Evolutionary conservation across 2,329 filamentous ascomycete species (phyloP).

Genomic region (Tolypocladium ophioglossoides): DNA sequence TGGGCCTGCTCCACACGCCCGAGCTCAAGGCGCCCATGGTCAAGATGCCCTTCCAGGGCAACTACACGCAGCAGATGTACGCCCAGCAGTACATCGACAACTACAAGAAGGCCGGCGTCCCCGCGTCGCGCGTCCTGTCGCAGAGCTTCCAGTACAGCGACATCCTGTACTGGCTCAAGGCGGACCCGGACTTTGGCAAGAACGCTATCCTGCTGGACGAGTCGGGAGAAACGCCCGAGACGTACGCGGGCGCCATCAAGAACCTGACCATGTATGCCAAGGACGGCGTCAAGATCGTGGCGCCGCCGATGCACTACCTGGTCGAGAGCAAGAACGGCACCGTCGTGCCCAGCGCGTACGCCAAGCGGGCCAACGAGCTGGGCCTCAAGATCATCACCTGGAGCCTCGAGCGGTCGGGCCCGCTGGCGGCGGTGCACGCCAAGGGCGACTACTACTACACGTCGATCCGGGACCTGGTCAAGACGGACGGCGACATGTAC

Average conservation of each 20-base stretch:
- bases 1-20: constrained; percentile 53
- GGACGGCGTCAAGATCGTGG: constrained; percentile 50
- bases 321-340: constrained; percentile 39
- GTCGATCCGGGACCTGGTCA: constrained; percentile 41
- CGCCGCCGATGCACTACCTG: constrained; percentile 53
- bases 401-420: constrained; percentile 57
- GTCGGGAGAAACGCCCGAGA: constrained; percentile 41
- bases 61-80: constrained; percentile 55
- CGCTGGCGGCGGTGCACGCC: constrained; percentile 37
- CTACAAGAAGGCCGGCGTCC: constrained; percentile 42
- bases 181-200: constrained; percentile 47
- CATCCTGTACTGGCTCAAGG: constrained; percentile 55
- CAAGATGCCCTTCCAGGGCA: constrained; percentile 55
- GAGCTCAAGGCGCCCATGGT: constrained; percentile 59
- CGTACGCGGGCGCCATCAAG: constrained; percentile 41
- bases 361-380: constrained; percentile 45
- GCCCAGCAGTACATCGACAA: constrained; percentile 55
- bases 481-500: constrained; percentile 56
- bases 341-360: constrained; percentile 55
- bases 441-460: constrained; percentile 45
- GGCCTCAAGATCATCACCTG: constrained; percentile 58
- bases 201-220: constrained; percentile 58
- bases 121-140: constrained; percentile 43
- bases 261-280: constrained; percentile 44
- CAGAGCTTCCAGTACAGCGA: constrained; percentile 58